These are phyloP conservation scores for Apiotrichum gamsii DNA, from an alignment of 1,284 basidiomycete species.

Conservation along the genomic window DNA sequence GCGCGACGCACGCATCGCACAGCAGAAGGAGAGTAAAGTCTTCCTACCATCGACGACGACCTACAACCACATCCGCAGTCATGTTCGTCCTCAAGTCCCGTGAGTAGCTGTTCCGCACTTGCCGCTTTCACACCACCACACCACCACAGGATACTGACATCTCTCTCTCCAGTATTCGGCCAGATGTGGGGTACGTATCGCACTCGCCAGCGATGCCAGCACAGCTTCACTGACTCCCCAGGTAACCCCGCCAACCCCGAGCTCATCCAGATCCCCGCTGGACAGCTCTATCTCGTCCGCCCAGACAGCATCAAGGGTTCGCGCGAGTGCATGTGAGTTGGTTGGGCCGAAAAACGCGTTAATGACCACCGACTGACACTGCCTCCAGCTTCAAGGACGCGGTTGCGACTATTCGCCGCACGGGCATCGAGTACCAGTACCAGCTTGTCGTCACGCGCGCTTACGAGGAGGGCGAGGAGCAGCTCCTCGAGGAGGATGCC, in stretches of 20 bases:
- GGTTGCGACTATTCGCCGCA: conserved; percentile 84
- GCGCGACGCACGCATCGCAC: too few species aligned
- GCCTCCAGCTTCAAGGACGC: conserved; percentile 80
- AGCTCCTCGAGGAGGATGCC: conserved; percentile 86
- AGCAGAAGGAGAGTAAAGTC: too few species aligned
- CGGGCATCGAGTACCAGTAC: conserved; percentile 77
- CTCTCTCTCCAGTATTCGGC: conserved; percentile 69
- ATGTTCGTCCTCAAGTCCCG: conserved; percentile 78
- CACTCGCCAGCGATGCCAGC: background rate
- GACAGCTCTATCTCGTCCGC: conserved; percentile 84
- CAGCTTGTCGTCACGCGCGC: conserved; percentile 94
- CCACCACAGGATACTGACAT: conserved; percentile 10
- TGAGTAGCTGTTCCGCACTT: conserved; percentile 53
- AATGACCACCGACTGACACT: background rate
- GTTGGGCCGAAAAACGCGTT: background rate
- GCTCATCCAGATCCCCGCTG: conserved; percentile 88
- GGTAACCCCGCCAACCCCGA: conserved; percentile 69
- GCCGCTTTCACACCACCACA: background rate
- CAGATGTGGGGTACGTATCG: conserved; percentile 86
- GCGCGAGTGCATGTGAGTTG: conserved; percentile 90
- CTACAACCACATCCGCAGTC: too few species aligned
- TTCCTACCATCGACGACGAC: too few species aligned
- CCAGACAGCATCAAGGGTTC: conserved; percentile 84
- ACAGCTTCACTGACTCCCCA: conserved; percentile 12
- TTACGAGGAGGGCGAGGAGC: conserved; percentile 91